Percentiles rank a stretch among this genome's conserved stretches.
Conservation (phyloP, 208 protist species). For the Endotrypanum monterogeii region DNA sequence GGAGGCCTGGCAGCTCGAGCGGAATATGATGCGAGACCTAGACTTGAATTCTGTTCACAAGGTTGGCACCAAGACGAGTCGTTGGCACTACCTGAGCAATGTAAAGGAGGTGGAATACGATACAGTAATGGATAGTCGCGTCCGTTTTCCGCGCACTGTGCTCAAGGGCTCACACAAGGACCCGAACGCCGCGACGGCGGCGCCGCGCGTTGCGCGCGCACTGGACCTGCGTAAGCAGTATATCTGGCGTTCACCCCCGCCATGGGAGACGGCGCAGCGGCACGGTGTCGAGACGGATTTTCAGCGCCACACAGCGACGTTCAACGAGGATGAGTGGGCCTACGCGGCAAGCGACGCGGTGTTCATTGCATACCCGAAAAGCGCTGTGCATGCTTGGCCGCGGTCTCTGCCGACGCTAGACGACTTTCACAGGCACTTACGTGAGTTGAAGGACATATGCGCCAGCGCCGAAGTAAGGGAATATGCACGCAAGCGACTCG, state of each 20-base stretch:
- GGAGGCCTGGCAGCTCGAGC: conserved; percentile 81
- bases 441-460: conserved; percentile 76
- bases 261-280: conserved; percentile 66
- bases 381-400: conserved; percentile 82
- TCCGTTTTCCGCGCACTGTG: conserved; percentile 90
- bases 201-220: conserved; percentile 58
- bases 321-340: conserved; percentile 92
- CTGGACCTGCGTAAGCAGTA: conserved; percentile 81
- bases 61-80: conserved; percentile 46
- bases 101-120: conserved; percentile 89
- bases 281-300: conserved; percentile 85
- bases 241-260: conserved; percentile 75
- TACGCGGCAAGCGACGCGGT: conserved; percentile 87
- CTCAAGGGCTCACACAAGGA: conserved; percentile 64
- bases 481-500: conserved; percentile 90
- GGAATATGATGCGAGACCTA: conserved; percentile 81
- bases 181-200: conserved; percentile 39
- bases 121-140: conserved; percentile 77
- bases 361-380: conserved; percentile 81
- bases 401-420: conserved; percentile 80
- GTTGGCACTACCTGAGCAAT: conserved; percentile 83
- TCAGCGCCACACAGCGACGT: conserved; percentile 78
- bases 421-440: conserved; percentile 73
- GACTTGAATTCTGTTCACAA: conserved; percentile 54
- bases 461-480: conserved; percentile 87